Base-by-base conservation (phyloP, 23 red algal genomes). In the Gracilariopsis chorda region DNA sequence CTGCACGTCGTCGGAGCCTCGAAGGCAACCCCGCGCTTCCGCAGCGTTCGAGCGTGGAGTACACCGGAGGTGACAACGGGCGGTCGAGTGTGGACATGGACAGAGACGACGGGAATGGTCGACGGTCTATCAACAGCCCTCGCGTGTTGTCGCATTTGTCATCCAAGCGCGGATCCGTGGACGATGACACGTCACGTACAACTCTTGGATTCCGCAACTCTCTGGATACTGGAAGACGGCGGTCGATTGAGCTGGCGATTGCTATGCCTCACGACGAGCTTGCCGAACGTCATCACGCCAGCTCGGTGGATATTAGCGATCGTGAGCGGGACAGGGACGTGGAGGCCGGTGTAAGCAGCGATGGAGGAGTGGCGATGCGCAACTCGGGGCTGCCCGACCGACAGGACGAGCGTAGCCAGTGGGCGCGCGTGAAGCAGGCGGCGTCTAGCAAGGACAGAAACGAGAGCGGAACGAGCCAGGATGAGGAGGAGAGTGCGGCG, bases 201-300 rank as follows among this genome's bases (percentile, higher is more conserved):
- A 77, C 85, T 4, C 13, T 67, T 3, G 48, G 48, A 36, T 80
- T 80, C 34, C n/a, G 76, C 24, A 57, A 35, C 17, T 80, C 76
- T 1, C 24, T 80, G 29, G 76, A 80, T 25, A 41, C 48, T 55
- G 76, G 76, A 17, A 40, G 76, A 57, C 76, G 76, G 48, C 65
- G 51, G 4, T 89, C 85, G 0, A 89, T 89, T 48, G 85, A 89
- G 56, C 40, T 89, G 45, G 85, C 69, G 24, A 78, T 36, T 2
- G 85, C 72, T 5, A 89, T 89, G 85, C 85, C 85, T 1, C 65
- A 65, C 37, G 72, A 89, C 37, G 85, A 89, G 40, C 3, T 89
- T 12, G 23, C 28, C n/a, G 70, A 37, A 30, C 67, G 82, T 16
- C 58, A 86, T 65, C 60, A 86, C 17, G 67, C 67, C 3, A 73